Conservation (phyloP, 1,284 basidiomycete species). For the Boletus mariae region DNA sequence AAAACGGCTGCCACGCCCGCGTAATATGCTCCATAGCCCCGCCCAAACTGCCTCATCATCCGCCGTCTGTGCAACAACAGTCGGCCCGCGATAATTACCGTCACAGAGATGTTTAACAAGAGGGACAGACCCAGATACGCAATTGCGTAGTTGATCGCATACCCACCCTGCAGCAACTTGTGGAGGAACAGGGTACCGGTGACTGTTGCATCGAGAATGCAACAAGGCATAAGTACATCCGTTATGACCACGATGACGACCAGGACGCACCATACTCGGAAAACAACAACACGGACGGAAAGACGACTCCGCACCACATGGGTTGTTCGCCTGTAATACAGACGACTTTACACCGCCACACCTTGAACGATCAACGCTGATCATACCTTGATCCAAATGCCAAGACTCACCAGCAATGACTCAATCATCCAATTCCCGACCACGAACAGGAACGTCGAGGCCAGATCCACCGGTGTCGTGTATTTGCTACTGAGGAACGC, state of each 20-base stretch:
- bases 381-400: neutral
- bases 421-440: slow-evolving; percentile 27
- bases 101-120: slow-evolving; percentile 18
- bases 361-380: slow-evolving; percentile 8
- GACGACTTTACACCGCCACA: slow-evolving; percentile 26
- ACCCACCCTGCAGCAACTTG: neutral
- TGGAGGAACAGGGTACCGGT: slow-evolving; percentile 12
- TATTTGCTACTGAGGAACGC: slow-evolving; percentile 13
- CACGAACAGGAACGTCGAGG: slow-evolving; percentile 12
- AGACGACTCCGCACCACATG: slow-evolving; percentile 11
- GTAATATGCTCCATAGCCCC: slow-evolving; percentile 16
- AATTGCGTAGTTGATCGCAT: slow-evolving; percentile 1
- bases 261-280: slow-evolving; percentile 14
- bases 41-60: slow-evolving; percentile 13
- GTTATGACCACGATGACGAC: neutral
- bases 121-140: slow-evolving; percentile 16
- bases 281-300: slow-evolving; percentile 12
- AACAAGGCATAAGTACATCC: slow-evolving; percentile 1
- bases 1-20: slow-evolving; percentile 14
- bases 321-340: slow-evolving; percentile 12
- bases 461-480: slow-evolving; percentile 7
- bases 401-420: slow-evolving; percentile 20
- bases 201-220: slow-evolving; percentile 6
- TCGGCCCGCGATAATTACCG: slow-evolving; percentile 18
- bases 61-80: slow-evolving; percentile 17